Percentiles rank a stretch among this genome's conserved stretches.
phyloP scores from a whole-genome alignment of 306 rosid genomes.

The Betula pendula region DNA sequence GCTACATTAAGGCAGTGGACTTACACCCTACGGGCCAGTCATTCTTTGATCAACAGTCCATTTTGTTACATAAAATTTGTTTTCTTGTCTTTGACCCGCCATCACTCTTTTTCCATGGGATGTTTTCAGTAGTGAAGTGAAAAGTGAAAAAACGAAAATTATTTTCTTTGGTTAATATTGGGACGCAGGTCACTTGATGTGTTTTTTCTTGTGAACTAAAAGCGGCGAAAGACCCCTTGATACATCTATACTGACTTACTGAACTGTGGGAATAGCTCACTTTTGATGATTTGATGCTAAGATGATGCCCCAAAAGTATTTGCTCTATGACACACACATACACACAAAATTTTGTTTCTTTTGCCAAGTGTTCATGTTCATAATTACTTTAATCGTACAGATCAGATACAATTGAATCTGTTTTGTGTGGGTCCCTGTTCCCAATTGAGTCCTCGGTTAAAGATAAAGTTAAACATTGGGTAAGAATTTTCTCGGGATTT shows the following conservation, averaged over 20 bases:
- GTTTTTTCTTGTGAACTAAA: neutral
- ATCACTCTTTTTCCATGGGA: neutral
- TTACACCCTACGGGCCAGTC: neutral
- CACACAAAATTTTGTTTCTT: neutral
- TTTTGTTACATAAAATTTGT: neutral
- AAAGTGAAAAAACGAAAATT: neutral
- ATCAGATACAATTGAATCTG: constrained; percentile 83
- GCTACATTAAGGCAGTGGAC: neutral
- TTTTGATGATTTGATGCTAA: neutral
- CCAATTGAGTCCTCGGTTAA: constrained; percentile 66
- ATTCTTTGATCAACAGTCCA: neutral
- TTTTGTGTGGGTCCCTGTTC: constrained; percentile 78
- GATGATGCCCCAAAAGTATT: neutral
- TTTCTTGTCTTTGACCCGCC: neutral
- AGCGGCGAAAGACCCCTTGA: neutral
- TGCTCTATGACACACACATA: neutral
- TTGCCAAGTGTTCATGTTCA: constrained; percentile 13
- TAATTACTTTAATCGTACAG: constrained; percentile 49
- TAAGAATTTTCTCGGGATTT: constrained; percentile 67
- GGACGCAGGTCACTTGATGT: neutral
- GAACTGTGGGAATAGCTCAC: neutral
- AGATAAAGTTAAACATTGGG: constrained; percentile 79
- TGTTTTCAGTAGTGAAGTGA: neutral
- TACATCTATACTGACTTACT: neutral
- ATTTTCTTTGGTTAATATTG: neutral